Base-by-base conservation (phyloP, 1,139 yeast species). In the Lodderomyces beijingensis region DNA sequence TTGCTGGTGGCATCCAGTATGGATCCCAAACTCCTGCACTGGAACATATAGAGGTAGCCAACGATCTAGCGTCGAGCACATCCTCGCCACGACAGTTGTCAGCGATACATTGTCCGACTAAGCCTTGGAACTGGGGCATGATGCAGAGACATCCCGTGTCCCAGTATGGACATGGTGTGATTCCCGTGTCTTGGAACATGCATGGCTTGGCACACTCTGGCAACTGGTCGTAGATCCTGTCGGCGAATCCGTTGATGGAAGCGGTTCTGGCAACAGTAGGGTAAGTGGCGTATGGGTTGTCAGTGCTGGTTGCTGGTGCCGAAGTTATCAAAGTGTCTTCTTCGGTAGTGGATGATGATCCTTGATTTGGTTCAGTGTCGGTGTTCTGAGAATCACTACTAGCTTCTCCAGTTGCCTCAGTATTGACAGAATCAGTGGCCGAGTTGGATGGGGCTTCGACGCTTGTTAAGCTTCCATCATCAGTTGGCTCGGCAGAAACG, bases 41-140 rank as follows among this genome's bases (percentile, higher is more conserved):
- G 28, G 54, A 43, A 46, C 76, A 70, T 30, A 65, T 37, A 8
- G 72, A 64, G n/a, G 46, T 44, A 18, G 72, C 75, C 40, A 62
- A 50, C 19, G 57, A 44, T 12, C 73, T 65, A 30, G 70, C 70
- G 17, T 39, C 19, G n/a, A 38, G 53, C 23, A 70, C 68, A 30
- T 65, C 68, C 4, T 40, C 27, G 29, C 71, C 74, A 10, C 46
- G 25, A 42, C 65, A 60, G 16, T 41, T 38, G 3, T 40, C 30
- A 27, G 59, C 62, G 34, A 60, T 51, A 44, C 65, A 59, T 17
- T 44, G 42, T 16, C 59, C 65, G 23, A 58, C 57, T 16, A 31
- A 29, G 9, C 55, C 57, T 13, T 47, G 45, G 48, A 52, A 59
- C 28, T 44, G 48, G 16, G 60, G 48, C 60, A 60, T 57, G 16